phyloP scores from a whole-genome alignment of 495 filamentous ascomycete genomes.

The Rusavskia elegans region DNA sequence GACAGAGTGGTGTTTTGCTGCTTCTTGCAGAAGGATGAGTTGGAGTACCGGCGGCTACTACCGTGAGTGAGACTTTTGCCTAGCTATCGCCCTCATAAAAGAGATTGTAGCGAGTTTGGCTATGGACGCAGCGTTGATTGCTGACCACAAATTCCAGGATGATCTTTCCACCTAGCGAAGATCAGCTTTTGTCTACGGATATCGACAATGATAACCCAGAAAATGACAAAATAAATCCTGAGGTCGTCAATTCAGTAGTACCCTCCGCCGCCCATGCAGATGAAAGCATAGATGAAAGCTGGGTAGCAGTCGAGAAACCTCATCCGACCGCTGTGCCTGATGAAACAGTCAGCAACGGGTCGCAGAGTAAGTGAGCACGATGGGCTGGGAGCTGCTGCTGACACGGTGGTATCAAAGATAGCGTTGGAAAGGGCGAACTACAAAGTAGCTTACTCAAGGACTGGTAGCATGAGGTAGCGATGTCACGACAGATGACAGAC shows the following conservation, averaged over 20 bases:
- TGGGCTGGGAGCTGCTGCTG: neutral
- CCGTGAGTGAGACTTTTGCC: constrained; percentile 42
- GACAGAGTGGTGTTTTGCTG: constrained; percentile 68
- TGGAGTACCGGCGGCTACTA: constrained; percentile 48
- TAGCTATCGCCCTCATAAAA: neutral
- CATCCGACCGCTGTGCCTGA: neutral
- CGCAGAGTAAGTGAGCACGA: too few species aligned
- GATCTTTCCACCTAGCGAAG: neutral
- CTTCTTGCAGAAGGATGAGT: constrained; percentile 62
- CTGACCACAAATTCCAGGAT: neutral
- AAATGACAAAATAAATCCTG: neutral
- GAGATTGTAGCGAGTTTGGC: too few species aligned
- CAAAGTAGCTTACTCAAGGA: neutral
- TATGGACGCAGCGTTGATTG: too few species aligned
- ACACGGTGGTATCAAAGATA: neutral
- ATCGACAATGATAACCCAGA: neutral
- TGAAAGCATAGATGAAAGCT: neutral
- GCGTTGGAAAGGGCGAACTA: neutral
- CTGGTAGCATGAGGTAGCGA: neutral
- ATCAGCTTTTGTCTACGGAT: neutral
- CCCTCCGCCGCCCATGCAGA: too few species aligned
- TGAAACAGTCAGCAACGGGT: neutral
- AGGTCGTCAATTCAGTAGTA: neutral
- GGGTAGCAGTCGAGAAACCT: neutral
- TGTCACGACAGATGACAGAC: too few species aligned